Evolutionary conservation across 2,329 filamentous ascomycete species (phyloP).

Genomic region (Talaromyces sp.): DNA sequence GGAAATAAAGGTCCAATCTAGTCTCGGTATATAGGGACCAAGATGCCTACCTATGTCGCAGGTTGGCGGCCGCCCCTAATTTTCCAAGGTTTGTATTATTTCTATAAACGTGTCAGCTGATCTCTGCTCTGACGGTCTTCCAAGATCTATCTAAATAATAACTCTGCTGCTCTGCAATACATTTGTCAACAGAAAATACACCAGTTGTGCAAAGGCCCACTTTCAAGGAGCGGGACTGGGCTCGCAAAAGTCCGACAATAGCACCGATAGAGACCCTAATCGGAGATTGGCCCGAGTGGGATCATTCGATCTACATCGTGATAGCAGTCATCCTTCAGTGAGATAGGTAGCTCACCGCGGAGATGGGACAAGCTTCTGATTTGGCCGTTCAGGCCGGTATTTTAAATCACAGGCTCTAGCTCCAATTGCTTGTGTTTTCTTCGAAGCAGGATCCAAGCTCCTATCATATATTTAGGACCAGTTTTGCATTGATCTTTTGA

Average conservation of each 20-base stretch:
- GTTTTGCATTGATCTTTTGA: not conserved
- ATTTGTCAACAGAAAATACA: no score
- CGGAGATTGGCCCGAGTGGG: slow-evolving; percentile 10
- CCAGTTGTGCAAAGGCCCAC: not conserved
- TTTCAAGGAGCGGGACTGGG: not conserved
- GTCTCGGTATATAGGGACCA: not conserved
- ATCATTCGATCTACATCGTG: not conserved
- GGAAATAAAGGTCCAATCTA: no score
- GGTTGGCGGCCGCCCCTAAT: not conserved
- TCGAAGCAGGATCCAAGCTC: no score
- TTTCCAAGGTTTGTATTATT: not conserved
- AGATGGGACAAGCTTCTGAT: not conserved
- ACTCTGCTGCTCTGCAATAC: no score
- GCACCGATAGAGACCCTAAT: not conserved
- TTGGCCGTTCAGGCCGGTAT: not conserved
- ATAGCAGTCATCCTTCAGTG: not conserved
- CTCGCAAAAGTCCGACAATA: slow-evolving; percentile 15
- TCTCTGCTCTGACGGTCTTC: no score
- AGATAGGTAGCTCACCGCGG: not conserved
- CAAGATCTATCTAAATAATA: no score
- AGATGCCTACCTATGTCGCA: not conserved
- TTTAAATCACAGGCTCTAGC: not conserved
- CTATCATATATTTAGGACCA: not conserved
- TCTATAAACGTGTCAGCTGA: no score
- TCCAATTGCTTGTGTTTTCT: not conserved